Percentiles rank a stretch among this genome's conserved stretches.
Conservation (phyloP, 2,329 filamentous ascomycete genomes). For the Macrophomina phaseolina region DNA sequence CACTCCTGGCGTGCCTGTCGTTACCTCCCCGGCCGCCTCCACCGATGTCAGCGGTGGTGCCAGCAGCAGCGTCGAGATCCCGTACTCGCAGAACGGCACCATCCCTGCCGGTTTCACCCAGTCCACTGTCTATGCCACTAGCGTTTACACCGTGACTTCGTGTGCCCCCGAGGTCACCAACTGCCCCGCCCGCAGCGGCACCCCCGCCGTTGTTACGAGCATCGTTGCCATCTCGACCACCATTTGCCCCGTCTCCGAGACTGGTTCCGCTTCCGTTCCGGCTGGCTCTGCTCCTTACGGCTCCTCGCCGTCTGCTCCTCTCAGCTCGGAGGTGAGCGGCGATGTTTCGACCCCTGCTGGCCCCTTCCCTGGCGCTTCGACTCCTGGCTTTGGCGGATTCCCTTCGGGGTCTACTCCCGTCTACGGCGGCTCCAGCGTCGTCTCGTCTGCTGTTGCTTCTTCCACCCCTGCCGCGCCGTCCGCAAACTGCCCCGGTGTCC, state of each 20-base stretch:
- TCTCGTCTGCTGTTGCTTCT: conserved; percentile 23
- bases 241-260: conserved; percentile 26
- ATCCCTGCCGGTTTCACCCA: conserved; percentile 21
- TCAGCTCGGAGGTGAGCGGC: conserved; percentile 11
- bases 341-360: conserved; percentile 14
- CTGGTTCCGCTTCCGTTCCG: conserved; percentile 25
- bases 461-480: conserved; percentile 30
- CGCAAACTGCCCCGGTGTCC: conserved; percentile 66
- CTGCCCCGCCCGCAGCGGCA: conserved; percentile 33
- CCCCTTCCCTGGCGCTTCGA: conserved; percentile 26
- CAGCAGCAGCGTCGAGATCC: conserved; percentile 15
- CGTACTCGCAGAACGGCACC: conserved; percentile 17
- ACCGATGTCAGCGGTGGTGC: conserved; percentile 27
- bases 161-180: conserved; percentile 27
- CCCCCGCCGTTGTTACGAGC: conserved; percentile 15
- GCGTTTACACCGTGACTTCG: conserved; percentile 32
- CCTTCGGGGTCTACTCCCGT: conserved; percentile 8
- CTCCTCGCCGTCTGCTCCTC: conserved; percentile 19
- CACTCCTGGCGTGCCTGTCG: conserved; percentile 22
- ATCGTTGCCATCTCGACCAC: conserved; percentile 24
- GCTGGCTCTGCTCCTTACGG: conserved; percentile 18
- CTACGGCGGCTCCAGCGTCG: conserved; percentile 10
- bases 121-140: conserved; percentile 25
- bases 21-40: conserved; percentile 25
- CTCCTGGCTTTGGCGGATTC: conserved; percentile 22